Base-by-base conservation (phyloP, 345 rosid species). In the Anastatica hierochuntica region DNA sequence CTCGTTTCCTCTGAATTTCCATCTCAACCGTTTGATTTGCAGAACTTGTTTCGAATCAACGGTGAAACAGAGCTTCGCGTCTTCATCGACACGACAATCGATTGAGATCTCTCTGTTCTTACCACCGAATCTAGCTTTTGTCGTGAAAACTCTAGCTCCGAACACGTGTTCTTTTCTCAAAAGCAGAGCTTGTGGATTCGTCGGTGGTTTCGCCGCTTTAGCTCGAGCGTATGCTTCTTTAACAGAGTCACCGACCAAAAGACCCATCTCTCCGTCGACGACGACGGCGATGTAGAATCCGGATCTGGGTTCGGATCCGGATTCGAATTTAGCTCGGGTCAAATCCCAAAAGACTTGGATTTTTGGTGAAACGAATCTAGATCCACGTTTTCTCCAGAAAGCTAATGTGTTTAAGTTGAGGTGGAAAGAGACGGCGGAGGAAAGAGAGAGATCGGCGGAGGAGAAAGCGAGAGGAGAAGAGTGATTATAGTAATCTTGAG, bases 1-100 rank as follows among this genome's bases (percentile, higher is more conserved):
- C 73, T 88, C 98, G 26, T 76, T 92, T 11, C 98, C 98, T 29
- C 98, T 63, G 18, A 92, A 92, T 67, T 92, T 92, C 98, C 98
- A 92, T 70, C 79, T 80, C 27, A 92, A 56, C 17, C 84, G 53
- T 72, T 88, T 92, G 12, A 92, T 70, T 64, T 65, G 76, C 63
- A 92, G 55, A 10, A 92, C 95, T 69, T 49, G 76, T 24, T 60
- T 39, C 47, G 63, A 49, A 37, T 92, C 97, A 4, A 92, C 74
- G 49, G 71, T 63, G 29, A 92, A 73, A 39, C 74, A 68, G 29
- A 92, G 77, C 68, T 54, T 77, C 6, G 81, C 90, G 17, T 85
- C 94, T 18, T 69, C 80, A 38, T 74, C 75, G 7, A 67, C 68
- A 1, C 72, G 68, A 35, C 88, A 92, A 58, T 83, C 94, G 8